These are phyloP conservation scores for Amanita rimosa DNA, from an alignment of 768 basidiomycete species.

Conservation along the genomic window DNA sequence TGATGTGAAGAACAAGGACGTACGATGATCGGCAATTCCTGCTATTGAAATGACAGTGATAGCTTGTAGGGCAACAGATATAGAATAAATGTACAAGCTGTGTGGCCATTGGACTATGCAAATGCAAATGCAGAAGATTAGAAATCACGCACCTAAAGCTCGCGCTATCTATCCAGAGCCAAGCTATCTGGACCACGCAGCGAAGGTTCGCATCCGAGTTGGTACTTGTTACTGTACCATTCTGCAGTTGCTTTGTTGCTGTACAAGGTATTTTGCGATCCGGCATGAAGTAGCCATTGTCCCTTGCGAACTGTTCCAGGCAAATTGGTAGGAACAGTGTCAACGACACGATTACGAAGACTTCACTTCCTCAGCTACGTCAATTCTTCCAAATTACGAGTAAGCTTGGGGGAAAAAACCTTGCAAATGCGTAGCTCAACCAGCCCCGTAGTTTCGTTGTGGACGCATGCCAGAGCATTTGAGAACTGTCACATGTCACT, in stretches of 20 bases:
- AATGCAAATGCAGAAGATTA: background rate
- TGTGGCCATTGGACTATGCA: background rate
- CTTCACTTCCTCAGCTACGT: conserved; percentile 38
- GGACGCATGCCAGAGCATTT: conserved; percentile 14
- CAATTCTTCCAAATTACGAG: background rate
- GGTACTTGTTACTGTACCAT: conserved; percentile 7
- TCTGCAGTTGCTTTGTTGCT: conserved; percentile 10
- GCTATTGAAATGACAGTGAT: conserved; percentile 94
- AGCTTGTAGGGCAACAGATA: conserved; percentile 83
- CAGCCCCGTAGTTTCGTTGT: conserved; percentile 53
- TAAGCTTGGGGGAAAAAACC: conserved; percentile 25
- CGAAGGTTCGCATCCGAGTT: conserved; percentile 25
- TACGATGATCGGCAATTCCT: conserved; percentile 82
- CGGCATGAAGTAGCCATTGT: conserved; percentile 73
- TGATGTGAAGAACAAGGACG: background rate
- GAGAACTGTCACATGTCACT: background rate
- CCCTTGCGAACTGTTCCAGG: conserved; percentile 80
- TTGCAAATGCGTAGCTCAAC: conserved; percentile 81
- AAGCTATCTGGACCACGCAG: conserved; percentile 76
- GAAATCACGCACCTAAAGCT: conserved; percentile 65
- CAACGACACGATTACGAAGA: conserved; percentile 72
- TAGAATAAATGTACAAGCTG: conserved; percentile 82
- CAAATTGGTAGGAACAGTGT: conserved; percentile 78
- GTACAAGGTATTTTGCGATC: conserved; percentile 55
- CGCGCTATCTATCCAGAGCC: conserved; percentile 83